Evolutionary conservation across 2,329 filamentous ascomycete species (phyloP).

Genomic region (Xylariomycetidae sp.): DNA sequence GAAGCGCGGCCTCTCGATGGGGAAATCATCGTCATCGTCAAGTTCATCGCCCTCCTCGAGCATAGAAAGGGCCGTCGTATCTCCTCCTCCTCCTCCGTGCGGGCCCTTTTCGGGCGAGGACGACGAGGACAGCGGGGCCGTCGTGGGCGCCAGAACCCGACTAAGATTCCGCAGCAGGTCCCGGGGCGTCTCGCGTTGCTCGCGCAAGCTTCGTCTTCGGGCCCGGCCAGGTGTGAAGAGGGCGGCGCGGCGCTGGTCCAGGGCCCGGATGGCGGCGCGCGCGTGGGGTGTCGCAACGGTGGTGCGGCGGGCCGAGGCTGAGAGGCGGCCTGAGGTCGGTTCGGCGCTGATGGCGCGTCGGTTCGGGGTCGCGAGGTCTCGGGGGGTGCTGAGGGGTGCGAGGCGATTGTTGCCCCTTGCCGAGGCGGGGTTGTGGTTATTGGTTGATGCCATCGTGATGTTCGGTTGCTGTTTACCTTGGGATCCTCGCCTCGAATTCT

Average conservation of each 20-base stretch:
- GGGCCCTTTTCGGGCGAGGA: slow-evolving; percentile 31
- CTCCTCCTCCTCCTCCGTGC: slow-evolving; percentile 7
- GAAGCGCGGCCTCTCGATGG: slow-evolving; percentile 47
- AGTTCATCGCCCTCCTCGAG: slow-evolving; percentile 32
- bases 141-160: slow-evolving; percentile 46
- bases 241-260: slow-evolving; percentile 55
- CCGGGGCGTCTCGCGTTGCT: slow-evolving; percentile 34
- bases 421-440: slow-evolving; percentile 10
- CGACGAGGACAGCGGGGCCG: slow-evolving; percentile 38
- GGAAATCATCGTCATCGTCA: slow-evolving; percentile 47
- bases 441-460: slow-evolving; percentile 11
- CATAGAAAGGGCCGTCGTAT: slow-evolving; percentile 20
- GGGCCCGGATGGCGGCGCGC: slow-evolving; percentile 53
- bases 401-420: slow-evolving; percentile 12
- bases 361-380: slow-evolving; percentile 24
- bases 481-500: too few relatives aligned
- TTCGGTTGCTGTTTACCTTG: too few relatives aligned
- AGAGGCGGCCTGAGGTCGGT: slow-evolving; percentile 38
- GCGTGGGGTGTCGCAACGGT: slow-evolving; percentile 54
- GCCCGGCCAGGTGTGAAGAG: slow-evolving; percentile 57
- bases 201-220: slow-evolving; percentile 54
- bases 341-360: slow-evolving; percentile 30
- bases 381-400: slow-evolving; percentile 21
- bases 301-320: slow-evolving; percentile 40
- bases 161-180: slow-evolving; percentile 45